Percentiles rank a stretch among this genome's conserved stretches.
phyloP scores from a whole-genome alignment of 805 yeast genomes.

The Candida jianshihensis region DNA sequence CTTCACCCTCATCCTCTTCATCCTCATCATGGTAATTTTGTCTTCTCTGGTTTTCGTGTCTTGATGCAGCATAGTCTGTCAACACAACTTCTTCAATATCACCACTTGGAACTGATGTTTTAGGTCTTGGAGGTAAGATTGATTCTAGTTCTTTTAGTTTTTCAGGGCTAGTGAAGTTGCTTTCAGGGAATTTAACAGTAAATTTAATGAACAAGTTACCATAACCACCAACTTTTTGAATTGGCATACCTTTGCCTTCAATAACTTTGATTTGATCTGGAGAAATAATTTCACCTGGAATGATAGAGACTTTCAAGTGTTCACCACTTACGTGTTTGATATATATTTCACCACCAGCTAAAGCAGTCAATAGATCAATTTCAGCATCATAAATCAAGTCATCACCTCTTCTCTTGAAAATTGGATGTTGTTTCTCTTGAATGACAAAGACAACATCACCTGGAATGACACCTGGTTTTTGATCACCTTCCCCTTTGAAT shows the following conservation, averaged over 20 bases:
- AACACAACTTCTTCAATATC: constrained; percentile 77
- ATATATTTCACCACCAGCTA: constrained; percentile 91
- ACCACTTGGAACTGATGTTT: constrained; percentile 51
- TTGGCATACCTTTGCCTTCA: constrained; percentile 96
- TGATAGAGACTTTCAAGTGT: constrained; percentile 70
- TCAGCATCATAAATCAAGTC: constrained; percentile 82
- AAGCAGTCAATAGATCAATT: constrained; percentile 86
- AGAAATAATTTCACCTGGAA: constrained; percentile 89
- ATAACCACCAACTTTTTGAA: constrained; percentile 76
- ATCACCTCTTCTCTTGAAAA: constrained; percentile 82
- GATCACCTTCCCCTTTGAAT: constrained; percentile 96
- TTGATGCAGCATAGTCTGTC: constrained; percentile 58
- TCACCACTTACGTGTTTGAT: constrained; percentile 90
- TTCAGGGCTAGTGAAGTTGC: constrained; percentile 68
- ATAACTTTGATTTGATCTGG: constrained; percentile 80
- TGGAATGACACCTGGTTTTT: constrained; percentile 88
- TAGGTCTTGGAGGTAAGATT: constrained; percentile 69
- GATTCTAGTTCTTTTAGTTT: constrained; percentile 65
- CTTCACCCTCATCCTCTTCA: constrained; percentile 52
- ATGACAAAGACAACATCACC: constrained; percentile 94
- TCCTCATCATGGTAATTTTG: constrained; percentile 40
- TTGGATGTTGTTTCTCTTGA: constrained; percentile 81
- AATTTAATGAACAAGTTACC: constrained; percentile 88
- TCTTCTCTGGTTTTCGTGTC: constrained; percentile 38
- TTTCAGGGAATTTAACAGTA: constrained; percentile 80